Conservation (phyloP, 192 early-diverging fungal species). For the Umbelopsis sp. region DNA sequence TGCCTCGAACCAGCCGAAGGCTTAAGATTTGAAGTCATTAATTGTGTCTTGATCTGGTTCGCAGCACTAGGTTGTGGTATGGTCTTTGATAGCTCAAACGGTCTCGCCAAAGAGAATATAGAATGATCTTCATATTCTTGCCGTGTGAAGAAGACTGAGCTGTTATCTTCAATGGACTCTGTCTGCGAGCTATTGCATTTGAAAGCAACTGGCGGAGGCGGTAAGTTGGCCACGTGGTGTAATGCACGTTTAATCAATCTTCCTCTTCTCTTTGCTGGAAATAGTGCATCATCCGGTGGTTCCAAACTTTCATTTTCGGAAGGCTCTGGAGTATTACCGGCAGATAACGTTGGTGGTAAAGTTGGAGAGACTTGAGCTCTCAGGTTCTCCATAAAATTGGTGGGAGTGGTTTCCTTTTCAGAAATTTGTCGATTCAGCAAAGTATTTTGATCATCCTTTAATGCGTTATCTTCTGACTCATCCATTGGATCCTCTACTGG, state of each 20-base stretch:
- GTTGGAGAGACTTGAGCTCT: conserved; percentile 1
- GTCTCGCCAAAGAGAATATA: not conserved
- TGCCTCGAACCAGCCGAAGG: not conserved
- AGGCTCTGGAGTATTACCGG: not conserved
- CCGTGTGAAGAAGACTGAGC: not conserved
- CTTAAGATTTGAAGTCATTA: not conserved
- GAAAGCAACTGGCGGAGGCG: conserved; percentile 1
- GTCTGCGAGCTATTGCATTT: not conserved
- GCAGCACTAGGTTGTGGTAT: not conserved
- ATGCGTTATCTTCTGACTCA: not conserved
- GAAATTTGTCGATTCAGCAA: too few species aligned
- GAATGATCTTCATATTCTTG: not conserved
- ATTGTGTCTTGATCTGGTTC: not conserved
- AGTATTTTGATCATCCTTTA: not conserved
- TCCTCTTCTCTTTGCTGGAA: not conserved
- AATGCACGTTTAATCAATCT: not conserved
- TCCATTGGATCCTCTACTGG: not conserved
- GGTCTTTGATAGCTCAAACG: not conserved
- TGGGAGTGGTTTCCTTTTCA: not conserved
- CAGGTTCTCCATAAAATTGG: not conserved
- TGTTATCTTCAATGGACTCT: not conserved
- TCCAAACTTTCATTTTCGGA: conserved; percentile 1
- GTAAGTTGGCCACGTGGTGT: not conserved
- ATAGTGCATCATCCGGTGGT: not conserved
- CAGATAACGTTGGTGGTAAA: conserved; percentile 1